These are phyloP conservation scores for Claviceps sp. DNA, from an alignment of 2,329 filamentous ascomycete genomes.

Conservation along the genomic window DNA sequence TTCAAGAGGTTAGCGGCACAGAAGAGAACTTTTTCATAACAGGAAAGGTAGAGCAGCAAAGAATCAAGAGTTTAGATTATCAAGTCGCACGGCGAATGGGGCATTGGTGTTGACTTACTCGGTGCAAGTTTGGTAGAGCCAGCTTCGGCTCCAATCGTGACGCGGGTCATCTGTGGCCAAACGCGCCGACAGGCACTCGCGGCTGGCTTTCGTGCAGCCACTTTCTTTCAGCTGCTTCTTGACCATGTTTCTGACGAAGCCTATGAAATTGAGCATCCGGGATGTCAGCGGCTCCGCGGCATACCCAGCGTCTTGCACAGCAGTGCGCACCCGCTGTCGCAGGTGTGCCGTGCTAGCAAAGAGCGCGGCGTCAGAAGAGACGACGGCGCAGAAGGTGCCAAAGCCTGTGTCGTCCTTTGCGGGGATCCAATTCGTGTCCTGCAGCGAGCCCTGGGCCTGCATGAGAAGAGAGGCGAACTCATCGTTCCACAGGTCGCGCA, in stretches of 20 bases:
- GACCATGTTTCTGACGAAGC: conserved; percentile 25
- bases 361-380: conserved; percentile 27
- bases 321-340: conserved; percentile 19
- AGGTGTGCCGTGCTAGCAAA: conserved; percentile 27
- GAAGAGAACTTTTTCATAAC: not conserved
- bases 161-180: conserved; percentile 10
- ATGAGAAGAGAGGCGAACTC: conserved; percentile 35
- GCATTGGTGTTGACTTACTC: conserved; percentile 23
- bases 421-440: conserved; percentile 41
- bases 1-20: not conserved
- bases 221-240: conserved; percentile 4
- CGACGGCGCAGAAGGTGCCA: conserved; percentile 32
- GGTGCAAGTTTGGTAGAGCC: conserved; percentile 42
- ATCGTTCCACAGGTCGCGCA: conserved; percentile 28
- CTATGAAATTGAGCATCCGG: conserved; percentile 39
- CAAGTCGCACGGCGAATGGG: not conserved
- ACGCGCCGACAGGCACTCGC: conserved; percentile 19
- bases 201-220: conserved; percentile 8
- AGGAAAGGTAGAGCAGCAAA: not conserved
- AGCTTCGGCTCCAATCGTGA: conserved; percentile 21
- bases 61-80: not conserved
- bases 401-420: conserved; percentile 26
- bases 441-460: conserved; percentile 28
- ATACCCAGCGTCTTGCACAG: conserved; percentile 30
- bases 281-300: conserved; percentile 23